Percentiles rank a stretch among this genome's conserved stretches.
These are phyloP conservation scores for Fermentozyma sake DNA, from an alignment of 1,139 yeast genomes.

Conservation along the genomic window DNA sequence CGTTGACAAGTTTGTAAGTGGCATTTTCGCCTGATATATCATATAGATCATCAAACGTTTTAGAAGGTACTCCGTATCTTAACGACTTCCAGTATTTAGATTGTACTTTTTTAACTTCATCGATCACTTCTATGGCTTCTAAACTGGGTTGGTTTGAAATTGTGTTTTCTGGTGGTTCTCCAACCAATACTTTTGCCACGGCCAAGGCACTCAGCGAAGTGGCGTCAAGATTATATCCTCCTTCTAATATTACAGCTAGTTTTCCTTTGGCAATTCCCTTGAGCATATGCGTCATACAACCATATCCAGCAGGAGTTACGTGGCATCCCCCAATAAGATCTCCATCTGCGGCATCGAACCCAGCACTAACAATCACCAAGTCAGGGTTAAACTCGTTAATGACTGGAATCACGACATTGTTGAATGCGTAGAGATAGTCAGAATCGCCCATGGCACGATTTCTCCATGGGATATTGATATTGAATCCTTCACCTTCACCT, in stretches of 20 bases:
- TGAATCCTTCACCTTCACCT: conserved; percentile 81
- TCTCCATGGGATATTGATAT: conserved; percentile 92
- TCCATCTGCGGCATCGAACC: conserved; percentile 98
- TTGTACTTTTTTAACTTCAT: conserved; percentile 76
- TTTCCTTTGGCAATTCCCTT: conserved; percentile 87
- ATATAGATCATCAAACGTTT: conserved; percentile 37
- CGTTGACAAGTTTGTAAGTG: conserved; percentile 38
- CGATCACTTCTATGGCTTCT: conserved; percentile 82
- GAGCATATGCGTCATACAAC: conserved; percentile 91
- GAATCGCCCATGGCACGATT: conserved; percentile 93
- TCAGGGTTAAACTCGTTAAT: conserved; percentile 91
- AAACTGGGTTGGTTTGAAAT: conserved; percentile 58
- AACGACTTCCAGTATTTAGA: conserved; percentile 86
- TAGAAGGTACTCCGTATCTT: conserved; percentile 56
- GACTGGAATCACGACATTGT: conserved; percentile 82
- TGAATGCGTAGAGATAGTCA: conserved; percentile 90
- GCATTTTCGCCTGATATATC: conserved; percentile 25
- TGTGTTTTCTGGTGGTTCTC: conserved; percentile 89
- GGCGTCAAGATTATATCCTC: conserved; percentile 92
- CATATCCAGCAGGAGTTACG: conserved; percentile 93
- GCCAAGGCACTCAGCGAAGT: conserved; percentile 89
- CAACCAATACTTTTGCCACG: conserved; percentile 85
- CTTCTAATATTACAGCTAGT: conserved; percentile 86
- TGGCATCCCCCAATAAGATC: conserved; percentile 98
- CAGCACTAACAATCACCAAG: conserved; percentile 86